Evolutionary conservation across 2,329 filamentous ascomycete species (phyloP).

Genomic region (Fusarium equiseti): DNA sequence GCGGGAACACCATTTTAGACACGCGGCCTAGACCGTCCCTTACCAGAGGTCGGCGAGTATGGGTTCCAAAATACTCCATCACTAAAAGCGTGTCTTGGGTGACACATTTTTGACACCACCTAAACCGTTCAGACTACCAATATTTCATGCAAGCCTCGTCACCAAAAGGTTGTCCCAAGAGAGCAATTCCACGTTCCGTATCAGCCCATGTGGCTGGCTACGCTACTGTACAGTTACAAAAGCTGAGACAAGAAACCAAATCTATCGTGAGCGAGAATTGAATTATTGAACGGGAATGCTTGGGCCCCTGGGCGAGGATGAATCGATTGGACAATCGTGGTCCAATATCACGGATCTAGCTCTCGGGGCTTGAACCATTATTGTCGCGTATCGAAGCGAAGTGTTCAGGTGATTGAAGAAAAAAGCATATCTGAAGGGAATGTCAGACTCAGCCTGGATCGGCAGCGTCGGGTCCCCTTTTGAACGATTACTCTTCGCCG

Average conservation of each 20-base stretch:
- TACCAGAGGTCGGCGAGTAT: neutral
- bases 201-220: slow-evolving; percentile 27
- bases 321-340: neutral
- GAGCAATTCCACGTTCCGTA: slow-evolving; percentile 13
- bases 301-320: neutral
- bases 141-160: slow-evolving; percentile 16
- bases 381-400: neutral
- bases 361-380: neutral
- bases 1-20: neutral
- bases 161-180: neutral
- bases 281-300: neutral
- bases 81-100: neutral
- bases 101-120: neutral
- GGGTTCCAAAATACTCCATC: neutral
- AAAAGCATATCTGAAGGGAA: neutral
- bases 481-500: neutral
- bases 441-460: neutral
- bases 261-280: neutral
- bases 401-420: neutral
- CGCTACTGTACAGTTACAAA: neutral
- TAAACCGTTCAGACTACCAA: neutral
- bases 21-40: slow-evolving; percentile 10
- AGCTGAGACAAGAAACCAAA: neutral
- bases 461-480: neutral
- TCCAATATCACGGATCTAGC: neutral